phyloP scores from a whole-genome alignment of 805 yeast species.

The Candida silvicultrix region DNA sequence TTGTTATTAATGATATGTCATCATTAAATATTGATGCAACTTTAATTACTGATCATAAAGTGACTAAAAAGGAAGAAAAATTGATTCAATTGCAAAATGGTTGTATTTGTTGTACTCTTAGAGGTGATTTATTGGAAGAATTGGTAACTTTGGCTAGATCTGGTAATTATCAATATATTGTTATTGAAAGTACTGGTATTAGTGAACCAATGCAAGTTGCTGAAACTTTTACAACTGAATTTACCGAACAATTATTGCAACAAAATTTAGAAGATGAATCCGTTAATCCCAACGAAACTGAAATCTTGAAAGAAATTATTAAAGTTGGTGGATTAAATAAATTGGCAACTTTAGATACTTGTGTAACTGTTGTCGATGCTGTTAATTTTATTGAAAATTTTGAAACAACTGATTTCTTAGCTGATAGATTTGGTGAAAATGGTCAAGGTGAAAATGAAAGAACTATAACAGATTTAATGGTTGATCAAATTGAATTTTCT shows the following conservation, averaged over 20 bases:
- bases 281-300: slow-evolving; percentile 19
- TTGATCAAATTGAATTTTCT: slow-evolving; percentile 41
- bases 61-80: slow-evolving; percentile 35
- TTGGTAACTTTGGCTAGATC: slow-evolving; percentile 28
- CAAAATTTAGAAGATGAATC: slow-evolving; percentile 10
- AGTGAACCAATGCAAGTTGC: slow-evolving; percentile 48
- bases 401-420: slow-evolving; percentile 37
- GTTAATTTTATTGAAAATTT: slow-evolving; percentile 34
- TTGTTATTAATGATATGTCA: slow-evolving; percentile 40
- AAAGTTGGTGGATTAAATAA: slow-evolving; percentile 35
- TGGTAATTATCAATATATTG: slow-evolving; percentile 33
- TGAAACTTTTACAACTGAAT: slow-evolving; percentile 39
- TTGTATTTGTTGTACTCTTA: slow-evolving; percentile 41
- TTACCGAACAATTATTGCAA: slow-evolving; percentile 28
- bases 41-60: slow-evolving; percentile 31
- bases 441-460: slow-evolving; percentile 37
- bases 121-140: slow-evolving; percentile 41
- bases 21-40: slow-evolving; percentile 37
- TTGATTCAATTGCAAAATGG: slow-evolving; percentile 41
- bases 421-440: slow-evolving; percentile 32
- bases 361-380: slow-evolving; percentile 41
- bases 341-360: slow-evolving; percentile 34
- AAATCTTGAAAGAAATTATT: slow-evolving; percentile 19
- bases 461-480: slow-evolving; percentile 37
- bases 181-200: slow-evolving; percentile 41